Evolutionary conservation across 2,329 filamentous ascomycete species (phyloP).

Genomic region (Bipolaris oryzae): DNA sequence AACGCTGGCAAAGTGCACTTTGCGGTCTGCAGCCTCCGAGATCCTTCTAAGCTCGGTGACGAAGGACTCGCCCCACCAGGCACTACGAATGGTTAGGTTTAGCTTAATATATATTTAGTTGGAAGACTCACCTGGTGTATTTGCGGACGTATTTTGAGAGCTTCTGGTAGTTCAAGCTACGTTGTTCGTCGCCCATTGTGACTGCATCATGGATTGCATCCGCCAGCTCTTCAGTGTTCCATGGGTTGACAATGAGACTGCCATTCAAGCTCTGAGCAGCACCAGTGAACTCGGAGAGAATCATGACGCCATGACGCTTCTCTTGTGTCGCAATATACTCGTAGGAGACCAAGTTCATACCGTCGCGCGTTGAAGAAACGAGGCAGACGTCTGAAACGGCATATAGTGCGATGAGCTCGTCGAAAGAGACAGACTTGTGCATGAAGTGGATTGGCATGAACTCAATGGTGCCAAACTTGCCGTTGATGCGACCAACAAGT

Average conservation of each 20-base stretch:
- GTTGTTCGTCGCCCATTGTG: constrained; percentile 90
- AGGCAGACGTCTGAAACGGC: constrained; percentile 90
- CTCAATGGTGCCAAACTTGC: constrained; percentile 94
- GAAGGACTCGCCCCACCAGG: constrained; percentile 96
- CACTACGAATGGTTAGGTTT: constrained; percentile 57
- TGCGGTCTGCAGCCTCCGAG: constrained; percentile 59
- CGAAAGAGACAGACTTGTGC: constrained; percentile 93
- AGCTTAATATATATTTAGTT: background rate
- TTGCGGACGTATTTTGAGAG: constrained; percentile 95
- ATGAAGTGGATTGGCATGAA: constrained; percentile 99
- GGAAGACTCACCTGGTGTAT: constrained; percentile 72
- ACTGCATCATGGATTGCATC: constrained; percentile 95
- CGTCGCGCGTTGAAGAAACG: constrained; percentile 93
- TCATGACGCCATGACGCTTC: constrained; percentile 88
- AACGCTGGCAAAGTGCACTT: constrained; percentile 42
- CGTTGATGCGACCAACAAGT: constrained; percentile 94
- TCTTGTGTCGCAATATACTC: constrained; percentile 96
- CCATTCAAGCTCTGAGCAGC: constrained; percentile 94
- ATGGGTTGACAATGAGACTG: constrained; percentile 93
- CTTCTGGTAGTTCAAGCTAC: constrained; percentile 85
- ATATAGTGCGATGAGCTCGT: constrained; percentile 92
- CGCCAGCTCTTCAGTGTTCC: constrained; percentile 96
- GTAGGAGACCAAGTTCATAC: constrained; percentile 98
- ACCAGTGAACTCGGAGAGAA: constrained; percentile 95
- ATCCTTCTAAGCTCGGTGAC: constrained; percentile 77